Evolutionary conservation across 2,329 filamentous ascomycete species (phyloP).

Genomic region (Phyllosticta citribraziliensis): DNA sequence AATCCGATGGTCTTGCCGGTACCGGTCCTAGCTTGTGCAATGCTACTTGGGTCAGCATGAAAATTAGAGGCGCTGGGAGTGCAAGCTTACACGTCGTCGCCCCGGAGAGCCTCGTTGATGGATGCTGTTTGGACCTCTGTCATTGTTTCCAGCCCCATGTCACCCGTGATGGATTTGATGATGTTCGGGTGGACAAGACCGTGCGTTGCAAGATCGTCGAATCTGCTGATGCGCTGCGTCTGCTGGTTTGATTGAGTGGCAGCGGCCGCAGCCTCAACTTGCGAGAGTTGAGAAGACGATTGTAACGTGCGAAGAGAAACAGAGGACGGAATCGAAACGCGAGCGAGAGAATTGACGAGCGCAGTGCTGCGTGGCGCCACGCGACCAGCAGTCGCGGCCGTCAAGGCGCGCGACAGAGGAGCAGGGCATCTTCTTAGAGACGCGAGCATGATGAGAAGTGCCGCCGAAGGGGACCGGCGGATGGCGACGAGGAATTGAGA

Average conservation of each 20-base stretch:
- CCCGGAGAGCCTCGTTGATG: slow-evolving; percentile 68
- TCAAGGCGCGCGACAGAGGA: slow-evolving; percentile 23
- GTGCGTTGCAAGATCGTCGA: slow-evolving; percentile 33
- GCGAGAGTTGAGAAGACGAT: slow-evolving; percentile 6
- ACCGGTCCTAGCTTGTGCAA: slow-evolving; percentile 93
- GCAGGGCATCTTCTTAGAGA: slow-evolving; percentile 32
- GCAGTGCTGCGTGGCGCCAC: neutral
- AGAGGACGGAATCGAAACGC: neutral
- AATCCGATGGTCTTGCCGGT: slow-evolving; percentile 96
- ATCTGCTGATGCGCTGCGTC: slow-evolving; percentile 30
- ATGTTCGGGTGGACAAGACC: slow-evolving; percentile 53
- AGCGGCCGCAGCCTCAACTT: slow-evolving; percentile 10
- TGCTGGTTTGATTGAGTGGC: neutral
- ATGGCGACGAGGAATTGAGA: neutral
- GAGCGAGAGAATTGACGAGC: neutral
- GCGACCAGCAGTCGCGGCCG: slow-evolving; percentile 6
- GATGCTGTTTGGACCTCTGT: slow-evolving; percentile 84
- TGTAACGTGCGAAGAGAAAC: slow-evolving; percentile 2
- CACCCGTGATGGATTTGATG: slow-evolving; percentile 56
- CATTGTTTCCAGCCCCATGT: slow-evolving; percentile 75
- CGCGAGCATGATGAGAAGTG: slow-evolving; percentile 30
- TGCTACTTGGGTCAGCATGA: slow-evolving; percentile 18
- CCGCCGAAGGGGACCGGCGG: neutral
- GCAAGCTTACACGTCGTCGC: slow-evolving; percentile 71
- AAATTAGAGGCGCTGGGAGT: slow-evolving; percentile 11